Conservation (phyloP, 2,329 filamentous ascomycete genomes). For the Cercospora sojina region DNA sequence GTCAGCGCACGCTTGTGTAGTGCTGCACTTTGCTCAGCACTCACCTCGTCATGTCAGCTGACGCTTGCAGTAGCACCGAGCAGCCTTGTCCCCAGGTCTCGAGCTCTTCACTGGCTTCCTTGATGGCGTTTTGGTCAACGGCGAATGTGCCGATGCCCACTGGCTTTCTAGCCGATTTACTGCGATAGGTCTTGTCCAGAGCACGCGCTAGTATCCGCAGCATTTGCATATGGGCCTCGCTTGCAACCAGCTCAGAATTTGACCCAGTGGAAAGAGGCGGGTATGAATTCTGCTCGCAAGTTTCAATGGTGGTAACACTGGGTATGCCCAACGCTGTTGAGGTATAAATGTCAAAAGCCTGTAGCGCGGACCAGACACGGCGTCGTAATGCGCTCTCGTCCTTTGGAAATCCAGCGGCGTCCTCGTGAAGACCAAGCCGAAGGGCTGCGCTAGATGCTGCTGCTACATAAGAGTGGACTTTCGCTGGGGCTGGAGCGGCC, state of each 20-base stretch:
- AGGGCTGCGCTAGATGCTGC: constrained; percentile 24
- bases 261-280: constrained; percentile 12
- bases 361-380: constrained; percentile 22
- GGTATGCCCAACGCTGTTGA: constrained; percentile 22
- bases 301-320: background rate
- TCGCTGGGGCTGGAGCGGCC: constrained; percentile 15
- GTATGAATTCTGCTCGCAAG: constrained; percentile 10
- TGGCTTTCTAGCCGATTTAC: background rate
- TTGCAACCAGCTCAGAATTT: constrained; percentile 16
- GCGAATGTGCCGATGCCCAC: constrained; percentile 6
- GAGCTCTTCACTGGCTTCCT: constrained; percentile 14
- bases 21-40: background rate
- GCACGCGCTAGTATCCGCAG: constrained; percentile 14
- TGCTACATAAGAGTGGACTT: constrained; percentile 20
- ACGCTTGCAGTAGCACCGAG: constrained; percentile 11
- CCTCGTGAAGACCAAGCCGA: constrained; percentile 26
- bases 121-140: constrained; percentile 8
- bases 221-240: constrained; percentile 21
- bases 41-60: constrained; percentile 23
- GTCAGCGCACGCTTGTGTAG: constrained; percentile 2
- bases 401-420: constrained; percentile 12
- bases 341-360: constrained; percentile 18
- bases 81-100: constrained; percentile 18
- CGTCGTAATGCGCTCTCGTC: constrained; percentile 22
- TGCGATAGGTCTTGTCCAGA: constrained; percentile 10